Evolutionary conservation across 2,329 filamentous ascomycete genomes (phyloP).

Genomic region (Lachnellula occidentalis): DNA sequence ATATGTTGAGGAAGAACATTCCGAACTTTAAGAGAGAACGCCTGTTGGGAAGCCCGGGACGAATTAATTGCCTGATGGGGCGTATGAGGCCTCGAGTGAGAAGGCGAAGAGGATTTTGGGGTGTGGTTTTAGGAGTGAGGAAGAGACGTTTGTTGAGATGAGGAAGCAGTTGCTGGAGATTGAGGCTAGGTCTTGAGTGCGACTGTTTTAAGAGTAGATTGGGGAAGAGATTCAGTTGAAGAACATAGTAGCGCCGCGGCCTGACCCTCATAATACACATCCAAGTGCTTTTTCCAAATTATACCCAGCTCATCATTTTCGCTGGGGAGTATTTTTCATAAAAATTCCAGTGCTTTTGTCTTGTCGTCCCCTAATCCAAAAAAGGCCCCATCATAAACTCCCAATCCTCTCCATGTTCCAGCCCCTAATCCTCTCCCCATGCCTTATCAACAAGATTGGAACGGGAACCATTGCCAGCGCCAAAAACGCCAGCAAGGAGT

Average conservation of each 20-base stretch:
- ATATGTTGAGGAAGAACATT: constrained; percentile 47
- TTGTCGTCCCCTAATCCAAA: background rate
- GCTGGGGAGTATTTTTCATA: background rate
- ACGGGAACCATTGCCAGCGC: constrained; percentile 42
- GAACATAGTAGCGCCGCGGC: too few species aligned
- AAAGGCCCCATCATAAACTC: background rate
- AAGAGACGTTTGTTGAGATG: constrained; percentile 21
- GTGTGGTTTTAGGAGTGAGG: constrained; percentile 6
- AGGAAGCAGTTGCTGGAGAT: constrained; percentile 20
- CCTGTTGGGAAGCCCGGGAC: constrained; percentile 35
- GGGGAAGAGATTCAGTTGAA: too few species aligned
- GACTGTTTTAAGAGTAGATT: too few species aligned
- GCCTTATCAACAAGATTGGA: background rate
- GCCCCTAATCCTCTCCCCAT: constrained; percentile 3
- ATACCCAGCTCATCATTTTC: too few species aligned
- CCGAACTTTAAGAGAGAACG: constrained; percentile 42
- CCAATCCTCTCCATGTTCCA: background rate
- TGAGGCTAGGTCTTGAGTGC: background rate
- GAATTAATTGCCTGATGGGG: background rate
- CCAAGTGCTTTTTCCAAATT: background rate
- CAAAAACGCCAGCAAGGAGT: constrained; percentile 43
- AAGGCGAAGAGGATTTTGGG: constrained; percentile 10
- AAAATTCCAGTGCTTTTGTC: background rate
- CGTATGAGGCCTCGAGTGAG: constrained; percentile 1
- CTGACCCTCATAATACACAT: too few species aligned